phyloP scores from a whole-genome alignment of 2,329 filamentous ascomycete genomes.

The Chaetomium strumarium region DNA sequence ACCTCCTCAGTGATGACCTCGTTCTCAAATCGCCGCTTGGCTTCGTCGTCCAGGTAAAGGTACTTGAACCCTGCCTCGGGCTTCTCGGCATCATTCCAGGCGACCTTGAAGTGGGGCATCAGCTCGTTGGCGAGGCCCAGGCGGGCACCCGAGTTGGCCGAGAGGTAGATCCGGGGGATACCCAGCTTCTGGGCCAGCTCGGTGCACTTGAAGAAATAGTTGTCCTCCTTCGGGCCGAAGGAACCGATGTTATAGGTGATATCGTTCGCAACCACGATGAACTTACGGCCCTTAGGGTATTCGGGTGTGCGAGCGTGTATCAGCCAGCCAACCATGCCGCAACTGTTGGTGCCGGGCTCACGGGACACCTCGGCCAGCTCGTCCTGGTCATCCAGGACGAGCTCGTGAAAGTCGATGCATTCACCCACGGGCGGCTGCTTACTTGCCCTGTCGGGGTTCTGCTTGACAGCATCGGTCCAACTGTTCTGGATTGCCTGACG shows the following conservation, averaged over 20 bases:
- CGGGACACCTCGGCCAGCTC: slow-evolving; percentile 88
- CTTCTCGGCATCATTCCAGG: slow-evolving; percentile 80
- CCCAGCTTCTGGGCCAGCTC: slow-evolving; percentile 90
- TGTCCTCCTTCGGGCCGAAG: slow-evolving; percentile 92
- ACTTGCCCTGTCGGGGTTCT: slow-evolving; percentile 66
- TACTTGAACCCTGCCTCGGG: slow-evolving; percentile 94
- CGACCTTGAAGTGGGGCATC: slow-evolving; percentile 94
- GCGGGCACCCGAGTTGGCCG: slow-evolving; percentile 96
- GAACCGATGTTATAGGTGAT: slow-evolving; percentile 99
- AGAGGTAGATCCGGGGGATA: slow-evolving; percentile 94
- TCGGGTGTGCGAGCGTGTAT: slow-evolving; percentile 92
- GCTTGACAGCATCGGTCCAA: slow-evolving; percentile 72
- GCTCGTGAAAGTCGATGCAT: slow-evolving; percentile 88
- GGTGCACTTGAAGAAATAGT: slow-evolving; percentile 99
- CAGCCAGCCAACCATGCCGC: slow-evolving; percentile 98
- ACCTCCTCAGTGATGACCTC: slow-evolving; percentile 85
- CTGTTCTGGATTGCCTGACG: slow-evolving; percentile 94
- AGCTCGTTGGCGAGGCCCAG: slow-evolving; percentile 95
- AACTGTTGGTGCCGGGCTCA: slow-evolving; percentile 89
- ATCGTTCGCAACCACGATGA: slow-evolving; percentile 96
- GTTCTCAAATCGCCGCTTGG: slow-evolving; percentile 81
- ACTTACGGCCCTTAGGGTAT: slow-evolving; percentile 85
- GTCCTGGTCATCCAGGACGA: slow-evolving; percentile 91
- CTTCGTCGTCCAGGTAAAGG: slow-evolving; percentile 82
- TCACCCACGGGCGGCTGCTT: slow-evolving; percentile 82